Percentiles rank a stretch among this genome's conserved stretches.
phyloP scores from a whole-genome alignment of 768 basidiomycete genomes.

The Rhodocollybia butyracea region DNA sequence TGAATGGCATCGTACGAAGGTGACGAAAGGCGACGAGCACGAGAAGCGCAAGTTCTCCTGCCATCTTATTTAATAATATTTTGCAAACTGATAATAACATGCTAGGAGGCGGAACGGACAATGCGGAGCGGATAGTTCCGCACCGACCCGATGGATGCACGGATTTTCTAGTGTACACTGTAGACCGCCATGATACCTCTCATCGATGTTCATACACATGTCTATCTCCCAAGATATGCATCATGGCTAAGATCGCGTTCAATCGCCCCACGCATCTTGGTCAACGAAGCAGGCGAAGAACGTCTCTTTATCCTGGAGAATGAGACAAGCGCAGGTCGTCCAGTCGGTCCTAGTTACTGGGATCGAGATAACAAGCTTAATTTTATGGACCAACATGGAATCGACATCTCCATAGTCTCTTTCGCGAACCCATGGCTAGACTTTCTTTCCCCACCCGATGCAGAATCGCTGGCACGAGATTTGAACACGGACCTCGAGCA shows the following conservation, averaged over 20 bases:
- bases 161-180: no score
- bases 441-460: constrained; percentile 70
- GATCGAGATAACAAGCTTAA: constrained; percentile 70
- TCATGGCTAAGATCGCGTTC: constrained; percentile 63
- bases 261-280: constrained; percentile 65
- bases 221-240: constrained; percentile 80
- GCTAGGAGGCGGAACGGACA: no score
- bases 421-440: constrained; percentile 93
- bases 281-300: constrained; percentile 52
- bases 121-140: no score
- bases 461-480: constrained; percentile 56
- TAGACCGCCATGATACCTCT: constrained; percentile 22
- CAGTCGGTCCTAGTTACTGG: constrained; percentile 86
- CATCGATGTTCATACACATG: constrained; percentile 85
- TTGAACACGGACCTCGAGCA: constrained; percentile 76
- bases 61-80: no score
- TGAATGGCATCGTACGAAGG: not conserved
- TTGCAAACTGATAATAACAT: no score
- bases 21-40: no score
- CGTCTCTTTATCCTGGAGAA: constrained; percentile 75
- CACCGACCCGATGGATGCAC: no score
- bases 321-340: constrained; percentile 76
- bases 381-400: constrained; percentile 86
- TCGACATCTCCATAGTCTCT: constrained; percentile 77
- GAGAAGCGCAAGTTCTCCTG: no score